Evolutionary conservation across 1,284 basidiomycete genomes (phyloP).

Genomic region (Prillingera fragicola): DNA sequence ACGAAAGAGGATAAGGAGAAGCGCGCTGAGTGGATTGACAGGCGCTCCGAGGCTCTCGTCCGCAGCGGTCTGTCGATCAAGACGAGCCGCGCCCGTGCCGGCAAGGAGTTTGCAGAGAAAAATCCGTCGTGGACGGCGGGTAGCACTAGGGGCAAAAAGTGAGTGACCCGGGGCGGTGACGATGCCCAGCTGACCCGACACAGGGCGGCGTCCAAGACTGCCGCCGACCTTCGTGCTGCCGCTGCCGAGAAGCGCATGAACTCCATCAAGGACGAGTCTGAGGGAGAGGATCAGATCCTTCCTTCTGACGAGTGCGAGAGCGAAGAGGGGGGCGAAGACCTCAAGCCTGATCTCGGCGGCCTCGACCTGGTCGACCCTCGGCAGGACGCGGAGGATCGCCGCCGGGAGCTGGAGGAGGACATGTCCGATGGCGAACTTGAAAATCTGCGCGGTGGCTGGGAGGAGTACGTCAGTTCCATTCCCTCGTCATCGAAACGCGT

Average conservation of each 20-base stretch:
- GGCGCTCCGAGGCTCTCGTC: constrained; percentile 11
- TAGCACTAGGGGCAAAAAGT: constrained; percentile 38
- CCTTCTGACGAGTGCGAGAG: constrained; percentile 2
- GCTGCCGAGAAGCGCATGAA: constrained; percentile 36
- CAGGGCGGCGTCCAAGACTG: constrained; percentile 40
- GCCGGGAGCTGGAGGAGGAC: constrained; percentile 35
- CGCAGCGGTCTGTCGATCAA: constrained; percentile 21
- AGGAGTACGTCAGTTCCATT: constrained; percentile 31
- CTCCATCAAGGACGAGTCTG: constrained; percentile 13
- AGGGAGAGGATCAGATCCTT: not conserved
- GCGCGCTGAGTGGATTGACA: constrained; percentile 29
- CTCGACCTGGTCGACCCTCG: not conserved
- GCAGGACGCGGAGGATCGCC: constrained; percentile 19
- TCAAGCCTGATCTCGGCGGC: not conserved
- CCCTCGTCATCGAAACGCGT: too few species aligned
- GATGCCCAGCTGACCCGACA: not conserved
- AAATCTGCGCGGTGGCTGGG: constrained; percentile 32
- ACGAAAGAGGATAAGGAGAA: constrained; percentile 35
- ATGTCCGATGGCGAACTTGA: constrained; percentile 35
- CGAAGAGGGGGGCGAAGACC: constrained; percentile 11
- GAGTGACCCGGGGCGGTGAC: constrained; percentile 1
- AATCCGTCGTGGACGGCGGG: constrained; percentile 43
- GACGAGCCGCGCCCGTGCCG: constrained; percentile 28
- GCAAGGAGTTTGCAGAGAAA: constrained; percentile 26
- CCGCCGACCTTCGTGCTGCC: constrained; percentile 36